These are phyloP conservation scores for Austroboletus festivus DNA, from an alignment of 768 basidiomycete species.

Conservation along the genomic window DNA sequence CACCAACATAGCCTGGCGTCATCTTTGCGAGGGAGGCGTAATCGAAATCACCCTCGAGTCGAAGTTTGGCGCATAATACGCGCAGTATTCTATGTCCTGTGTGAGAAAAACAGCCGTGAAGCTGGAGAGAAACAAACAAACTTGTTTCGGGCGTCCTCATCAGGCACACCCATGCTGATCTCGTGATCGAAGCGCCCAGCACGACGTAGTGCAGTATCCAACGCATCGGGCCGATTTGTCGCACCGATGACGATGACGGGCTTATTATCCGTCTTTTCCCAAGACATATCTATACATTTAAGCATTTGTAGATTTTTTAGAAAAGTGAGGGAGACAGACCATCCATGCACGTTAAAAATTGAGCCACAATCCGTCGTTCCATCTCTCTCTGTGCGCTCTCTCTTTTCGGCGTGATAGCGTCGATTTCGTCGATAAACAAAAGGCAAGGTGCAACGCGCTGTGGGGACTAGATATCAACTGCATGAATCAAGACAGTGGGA, in stretches of 20 bases:
- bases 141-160: slow-evolving; percentile 87
- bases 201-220: slow-evolving; percentile 89
- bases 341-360: slow-evolving; percentile 98
- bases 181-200: slow-evolving; percentile 97
- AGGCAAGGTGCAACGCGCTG: slow-evolving; percentile 90
- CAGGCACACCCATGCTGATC: slow-evolving; percentile 96
- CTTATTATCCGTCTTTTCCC: slow-evolving; percentile 91
- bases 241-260: slow-evolving; percentile 95
- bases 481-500: neutral
- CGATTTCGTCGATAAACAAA: slow-evolving; percentile 96
- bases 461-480: neutral
- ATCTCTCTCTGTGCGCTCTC: slow-evolving; percentile 98
- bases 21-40: slow-evolving; percentile 82
- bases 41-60: slow-evolving; percentile 85
- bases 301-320: neutral
- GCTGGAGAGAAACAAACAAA: slow-evolving; percentile 42
- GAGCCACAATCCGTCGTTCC: slow-evolving; percentile 96
- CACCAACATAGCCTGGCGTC: slow-evolving; percentile 97
- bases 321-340: slow-evolving; percentile 48
- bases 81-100: slow-evolving; percentile 66
- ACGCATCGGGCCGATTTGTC: slow-evolving; percentile 92
- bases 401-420: slow-evolving; percentile 95
- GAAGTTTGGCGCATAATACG: slow-evolving; percentile 80
- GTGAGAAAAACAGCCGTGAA: no score
- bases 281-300: slow-evolving; percentile 78